Conservation (phyloP, 345 rosid species). For the Erucastrum elatum region DNA sequence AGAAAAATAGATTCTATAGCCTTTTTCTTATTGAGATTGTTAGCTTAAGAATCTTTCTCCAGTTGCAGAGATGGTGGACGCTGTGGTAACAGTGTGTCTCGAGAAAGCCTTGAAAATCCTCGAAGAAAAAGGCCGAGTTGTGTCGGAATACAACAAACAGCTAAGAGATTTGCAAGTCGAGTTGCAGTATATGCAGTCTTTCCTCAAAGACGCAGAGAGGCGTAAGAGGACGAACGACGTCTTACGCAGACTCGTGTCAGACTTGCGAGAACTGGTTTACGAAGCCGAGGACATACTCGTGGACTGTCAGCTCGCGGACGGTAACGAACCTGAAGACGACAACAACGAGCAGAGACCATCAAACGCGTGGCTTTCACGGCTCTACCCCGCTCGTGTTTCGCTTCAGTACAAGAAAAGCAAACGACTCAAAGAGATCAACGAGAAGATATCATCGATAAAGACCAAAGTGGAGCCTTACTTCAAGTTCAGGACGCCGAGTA, state of each 20-base stretch:
- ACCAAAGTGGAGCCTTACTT: slow-evolving; percentile 22
- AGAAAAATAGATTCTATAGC: background rate
- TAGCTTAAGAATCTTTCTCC: background rate
- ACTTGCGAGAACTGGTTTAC: slow-evolving; percentile 33
- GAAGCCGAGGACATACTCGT: slow-evolving; percentile 41
- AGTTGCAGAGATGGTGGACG: slow-evolving; percentile 37
- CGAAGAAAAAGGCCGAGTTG: slow-evolving; percentile 34
- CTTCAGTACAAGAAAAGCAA: slow-evolving; percentile 40
- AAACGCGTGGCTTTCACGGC: slow-evolving; percentile 28
- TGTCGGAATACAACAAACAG: slow-evolving; percentile 30
- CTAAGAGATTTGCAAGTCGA: slow-evolving; percentile 13
- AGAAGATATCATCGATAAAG: slow-evolving; percentile 21
- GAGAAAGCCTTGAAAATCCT: slow-evolving; percentile 29
- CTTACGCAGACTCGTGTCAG: slow-evolving; percentile 19
- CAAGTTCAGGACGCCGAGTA: slow-evolving; percentile 21
- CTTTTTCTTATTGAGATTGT: background rate
- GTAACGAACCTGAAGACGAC: background rate
- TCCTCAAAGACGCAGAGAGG: slow-evolving; percentile 41
- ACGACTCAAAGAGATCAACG: slow-evolving; percentile 41
- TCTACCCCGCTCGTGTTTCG: slow-evolving; percentile 25
- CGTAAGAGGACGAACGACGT: slow-evolving; percentile 23
- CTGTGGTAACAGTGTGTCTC: slow-evolving; percentile 38
- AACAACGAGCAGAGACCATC: slow-evolving; percentile 30
- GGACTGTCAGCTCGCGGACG: slow-evolving; percentile 34
- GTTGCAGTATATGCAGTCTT: slow-evolving; percentile 38